These are phyloP conservation scores for Clitopilus passeckerianus DNA, from an alignment of 768 basidiomycete species.

Conservation along the genomic window DNA sequence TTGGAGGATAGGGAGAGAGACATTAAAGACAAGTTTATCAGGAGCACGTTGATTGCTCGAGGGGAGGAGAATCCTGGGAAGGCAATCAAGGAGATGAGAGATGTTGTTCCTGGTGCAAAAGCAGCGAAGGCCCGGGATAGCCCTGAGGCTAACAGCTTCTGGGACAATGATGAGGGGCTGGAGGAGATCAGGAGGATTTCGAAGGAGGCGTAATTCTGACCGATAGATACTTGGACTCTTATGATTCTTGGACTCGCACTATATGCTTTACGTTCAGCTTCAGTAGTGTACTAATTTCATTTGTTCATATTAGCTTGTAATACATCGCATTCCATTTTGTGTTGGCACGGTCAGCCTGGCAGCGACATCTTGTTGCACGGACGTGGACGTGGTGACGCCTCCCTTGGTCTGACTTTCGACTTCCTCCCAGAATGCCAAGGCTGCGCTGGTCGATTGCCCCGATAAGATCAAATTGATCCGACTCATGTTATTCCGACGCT, in stretches of 20 bases:
- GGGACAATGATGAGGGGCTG: constrained; percentile 69
- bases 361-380: no score
- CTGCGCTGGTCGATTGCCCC: no score
- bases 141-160: constrained; percentile 41
- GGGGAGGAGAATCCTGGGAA: constrained; percentile 10
- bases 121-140: constrained; percentile 15
- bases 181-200: constrained; percentile 64
- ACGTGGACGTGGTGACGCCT: no score
- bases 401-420: no score
- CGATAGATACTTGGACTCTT: not conserved
- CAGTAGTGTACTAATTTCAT: not conserved
- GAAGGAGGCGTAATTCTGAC: constrained; percentile 40
- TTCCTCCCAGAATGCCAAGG: no score
- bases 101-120: constrained; percentile 19
- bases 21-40: constrained; percentile 35
- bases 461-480: not conserved
- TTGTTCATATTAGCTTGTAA: not conserved
- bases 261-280: not conserved
- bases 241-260: not conserved
- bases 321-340: not conserved
- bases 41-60: constrained; percentile 16
- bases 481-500: not conserved
- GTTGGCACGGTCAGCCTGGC: not conserved
- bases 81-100: constrained; percentile 22
- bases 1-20: constrained; percentile 49